These are phyloP conservation scores for Colletotrichum incanum DNA, from an alignment of 2,329 filamentous ascomycete species.

Conservation along the genomic window DNA sequence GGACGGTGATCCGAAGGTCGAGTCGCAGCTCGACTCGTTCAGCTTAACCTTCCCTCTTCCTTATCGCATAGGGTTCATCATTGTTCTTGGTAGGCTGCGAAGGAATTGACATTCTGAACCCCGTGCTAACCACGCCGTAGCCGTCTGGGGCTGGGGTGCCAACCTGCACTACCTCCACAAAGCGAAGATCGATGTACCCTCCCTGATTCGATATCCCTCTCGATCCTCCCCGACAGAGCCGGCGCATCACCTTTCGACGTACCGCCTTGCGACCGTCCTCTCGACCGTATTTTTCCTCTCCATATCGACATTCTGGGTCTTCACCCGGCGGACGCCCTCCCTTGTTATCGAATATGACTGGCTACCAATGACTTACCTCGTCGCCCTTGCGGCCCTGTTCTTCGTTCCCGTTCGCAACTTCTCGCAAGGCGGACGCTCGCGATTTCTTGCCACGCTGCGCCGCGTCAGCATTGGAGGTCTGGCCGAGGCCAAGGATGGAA, in stretches of 20 bases:
- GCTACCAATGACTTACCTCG: slow-evolving; percentile 87
- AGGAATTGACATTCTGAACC: not conserved
- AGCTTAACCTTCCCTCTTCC: slow-evolving; percentile 90
- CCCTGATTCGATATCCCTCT: slow-evolving; percentile 87
- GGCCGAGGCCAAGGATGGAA: slow-evolving; percentile 88
- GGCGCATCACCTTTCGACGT: slow-evolving; percentile 86
- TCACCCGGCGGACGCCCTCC: slow-evolving; percentile 79
- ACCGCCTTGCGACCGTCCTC: slow-evolving; percentile 86
- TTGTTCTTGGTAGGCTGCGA: slow-evolving; percentile 80
- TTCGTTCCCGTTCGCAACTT: slow-evolving; percentile 79
- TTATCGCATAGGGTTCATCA: slow-evolving; percentile 88
- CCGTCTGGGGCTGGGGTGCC: slow-evolving; percentile 94
- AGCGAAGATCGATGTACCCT: slow-evolving; percentile 88
- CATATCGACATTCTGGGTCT: slow-evolving; percentile 85
- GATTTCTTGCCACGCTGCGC: slow-evolving; percentile 82
- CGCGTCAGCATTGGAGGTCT: slow-evolving; percentile 89
- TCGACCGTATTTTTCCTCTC: slow-evolving; percentile 80
- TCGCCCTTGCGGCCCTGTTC: slow-evolving; percentile 80
- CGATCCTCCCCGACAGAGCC: slow-evolving; percentile 79
- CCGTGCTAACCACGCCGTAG: slow-evolving; percentile 60
- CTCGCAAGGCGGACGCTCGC: slow-evolving; percentile 79
- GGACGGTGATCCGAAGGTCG: slow-evolving; percentile 82
- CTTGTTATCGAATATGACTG: slow-evolving; percentile 86
- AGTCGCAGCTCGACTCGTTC: slow-evolving; percentile 84
- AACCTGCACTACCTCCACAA: slow-evolving; percentile 90